Evolutionary conservation across 441 rosid genomes (phyloP).

Genomic region (Adansonia grandidieri): DNA sequence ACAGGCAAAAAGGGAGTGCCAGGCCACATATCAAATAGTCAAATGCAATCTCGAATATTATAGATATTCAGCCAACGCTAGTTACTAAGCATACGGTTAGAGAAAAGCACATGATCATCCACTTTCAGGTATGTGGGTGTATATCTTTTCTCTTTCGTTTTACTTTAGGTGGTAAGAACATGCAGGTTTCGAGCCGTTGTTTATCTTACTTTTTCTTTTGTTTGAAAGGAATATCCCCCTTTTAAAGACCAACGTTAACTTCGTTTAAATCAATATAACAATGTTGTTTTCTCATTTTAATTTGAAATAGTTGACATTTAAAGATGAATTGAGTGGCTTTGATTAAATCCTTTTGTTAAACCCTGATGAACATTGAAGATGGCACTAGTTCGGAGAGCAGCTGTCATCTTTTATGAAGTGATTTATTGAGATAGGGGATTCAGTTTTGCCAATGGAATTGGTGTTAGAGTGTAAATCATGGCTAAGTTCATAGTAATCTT

Average conservation of each 20-base stretch:
- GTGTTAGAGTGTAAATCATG: too few species aligned
- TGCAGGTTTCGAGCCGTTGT: not conserved
- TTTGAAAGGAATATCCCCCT: not conserved
- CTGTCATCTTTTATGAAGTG: not conserved
- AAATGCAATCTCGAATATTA: not conserved
- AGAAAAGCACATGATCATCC: not conserved
- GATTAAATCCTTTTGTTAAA: not conserved
- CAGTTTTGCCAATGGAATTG: too few species aligned
- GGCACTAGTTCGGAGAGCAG: not conserved
- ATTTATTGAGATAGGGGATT: too few species aligned
- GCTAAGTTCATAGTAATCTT: too few species aligned
- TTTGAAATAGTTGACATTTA: not conserved
- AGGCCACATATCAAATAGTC: not conserved
- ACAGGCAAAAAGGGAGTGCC: not conserved
- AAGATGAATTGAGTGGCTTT: not conserved
- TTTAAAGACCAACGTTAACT: not conserved
- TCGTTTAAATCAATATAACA: not conserved
- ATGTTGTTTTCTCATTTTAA: not conserved
- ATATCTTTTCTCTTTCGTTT: not conserved
- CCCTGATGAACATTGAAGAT: not conserved
- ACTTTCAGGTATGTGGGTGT: constrained; percentile 1
- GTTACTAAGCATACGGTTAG: not conserved
- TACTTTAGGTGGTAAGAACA: not conserved
- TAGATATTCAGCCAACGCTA: not conserved
- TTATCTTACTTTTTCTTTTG: not conserved